Evolutionary conservation across 164 flowering plant species (phyloP), one percentile per base, ranked within the genome.

Genomic region (Vitis rotundifolia): DNA sequence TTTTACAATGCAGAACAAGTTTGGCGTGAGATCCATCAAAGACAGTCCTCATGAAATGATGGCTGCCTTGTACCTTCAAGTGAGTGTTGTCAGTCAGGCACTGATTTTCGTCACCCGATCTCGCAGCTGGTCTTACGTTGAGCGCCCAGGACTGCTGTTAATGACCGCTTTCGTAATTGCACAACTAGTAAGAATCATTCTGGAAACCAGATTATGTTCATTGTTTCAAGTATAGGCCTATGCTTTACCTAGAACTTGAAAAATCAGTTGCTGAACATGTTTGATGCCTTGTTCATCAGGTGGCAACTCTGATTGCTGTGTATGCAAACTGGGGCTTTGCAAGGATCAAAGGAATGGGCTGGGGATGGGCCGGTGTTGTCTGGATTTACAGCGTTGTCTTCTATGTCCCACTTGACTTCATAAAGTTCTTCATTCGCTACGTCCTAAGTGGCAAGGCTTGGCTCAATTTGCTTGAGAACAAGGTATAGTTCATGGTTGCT

Each of bases 311-410:
- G 26, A 79, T 95, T 28, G 99, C 98, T 1, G 99, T 95, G 3
- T 93, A 93, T 76, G 93, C 98, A 54, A 79, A 91, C 86, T 95
- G 98, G 99, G 88, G 85, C 8, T 95, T 95, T 52, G 98, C 99
- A 14, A 85, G 75, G 66, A 87, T 95, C 44, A 61, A 84, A 59
- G 99, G 99, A 69, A 55, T 80, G 59, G 97, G 97, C 1, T 95
- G 99, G 99, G 97, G 97, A 47, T 95, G 99, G 99, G 99, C 99
- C n/a, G 99, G 97, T 15, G 89, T 91, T 12, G 81, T 95, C 72
- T 95, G 99, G 99, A 71, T 93, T 47, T 95, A 81, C 90, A 95
- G 96, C 61, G 29, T 95, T 11, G 88, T 95, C 12, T 84, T 87
- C 79, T 95, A 93, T 61, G 16, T 95, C 49, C 99, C 99, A 0